A percentile compares a stretch with the other conserved stretches of the same genome.
Evolutionary conservation across 2,329 filamentous ascomycete species (phyloP).

Genomic region (Penicillium fuscoglaucum): DNA sequence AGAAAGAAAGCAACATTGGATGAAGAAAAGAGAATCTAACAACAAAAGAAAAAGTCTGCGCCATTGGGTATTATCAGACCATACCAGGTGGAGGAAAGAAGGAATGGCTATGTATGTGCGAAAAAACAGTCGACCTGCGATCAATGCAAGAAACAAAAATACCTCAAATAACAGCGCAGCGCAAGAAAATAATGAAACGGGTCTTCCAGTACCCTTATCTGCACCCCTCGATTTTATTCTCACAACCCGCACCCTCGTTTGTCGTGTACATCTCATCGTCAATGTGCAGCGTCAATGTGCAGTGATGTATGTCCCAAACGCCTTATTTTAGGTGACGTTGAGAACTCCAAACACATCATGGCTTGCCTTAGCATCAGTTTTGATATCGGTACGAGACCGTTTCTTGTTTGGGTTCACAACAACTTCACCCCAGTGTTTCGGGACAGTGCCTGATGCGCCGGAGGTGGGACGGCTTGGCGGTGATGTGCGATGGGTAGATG

Average conservation of each 20-base stretch:
- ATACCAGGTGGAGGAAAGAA: conserved; percentile 14
- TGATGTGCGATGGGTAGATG: conserved; percentile 16
- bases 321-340: conserved; percentile 29
- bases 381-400: conserved; percentile 29
- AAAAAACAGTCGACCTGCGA: conserved; percentile 33
- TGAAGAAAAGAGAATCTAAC: neutral
- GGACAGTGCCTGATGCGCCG: conserved; percentile 27
- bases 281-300: conserved; percentile 16
- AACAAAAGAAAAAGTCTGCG: conserved; percentile 16
- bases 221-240: neutral
- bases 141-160: conserved; percentile 23
- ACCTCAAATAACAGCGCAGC: neutral
- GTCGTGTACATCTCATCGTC: conserved; percentile 13
- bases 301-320: conserved; percentile 11
- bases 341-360: conserved; percentile 45
- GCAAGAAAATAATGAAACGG: conserved; percentile 11
- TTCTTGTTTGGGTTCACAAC: conserved; percentile 44
- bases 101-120: conserved; percentile 23
- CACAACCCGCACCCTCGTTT: conserved; percentile 8
- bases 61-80: conserved; percentile 26
- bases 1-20: neutral
- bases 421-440: conserved; percentile 48
- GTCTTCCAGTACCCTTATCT: conserved; percentile 8
- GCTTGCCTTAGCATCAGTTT: conserved; percentile 21
- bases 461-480: conserved; percentile 19